These are phyloP conservation scores for Chlorella sp. DNA, from an alignment of 139 green algal species.

Conservation along the genomic window DNA sequence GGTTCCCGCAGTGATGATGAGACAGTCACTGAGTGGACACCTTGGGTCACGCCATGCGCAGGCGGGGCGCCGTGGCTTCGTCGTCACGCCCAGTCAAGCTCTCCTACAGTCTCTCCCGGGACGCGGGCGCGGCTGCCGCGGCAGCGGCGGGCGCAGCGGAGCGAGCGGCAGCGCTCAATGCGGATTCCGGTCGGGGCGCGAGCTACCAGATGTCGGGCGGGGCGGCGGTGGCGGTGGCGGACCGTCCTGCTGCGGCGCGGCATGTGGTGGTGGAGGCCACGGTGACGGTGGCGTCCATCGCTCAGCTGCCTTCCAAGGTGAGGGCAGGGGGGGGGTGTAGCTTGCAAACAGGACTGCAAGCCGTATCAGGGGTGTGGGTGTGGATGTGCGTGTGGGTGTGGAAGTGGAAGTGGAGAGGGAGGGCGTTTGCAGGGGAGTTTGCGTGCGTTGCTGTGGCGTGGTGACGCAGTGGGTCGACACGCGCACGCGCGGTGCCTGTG, in stretches of 20 bases:
- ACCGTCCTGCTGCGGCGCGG: not conserved
- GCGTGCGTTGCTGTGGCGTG: no score
- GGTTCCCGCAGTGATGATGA: no score
- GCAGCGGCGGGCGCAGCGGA: constrained; percentile 29
- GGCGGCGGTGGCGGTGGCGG: not conserved
- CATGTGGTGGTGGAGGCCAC: not conserved
- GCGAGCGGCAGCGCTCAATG: constrained; percentile 52
- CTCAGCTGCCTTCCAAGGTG: not conserved
- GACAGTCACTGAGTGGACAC: no score
- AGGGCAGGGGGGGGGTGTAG: not conserved
- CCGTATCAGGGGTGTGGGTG: no score
- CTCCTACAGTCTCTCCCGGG: constrained; percentile 3
- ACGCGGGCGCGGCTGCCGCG: constrained; percentile 1
- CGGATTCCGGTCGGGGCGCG: constrained; percentile 36
- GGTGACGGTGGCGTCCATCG: not conserved
- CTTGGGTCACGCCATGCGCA: no score
- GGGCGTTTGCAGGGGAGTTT: no score
- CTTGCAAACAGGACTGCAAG: no score
- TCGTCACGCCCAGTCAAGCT: constrained; percentile 7
- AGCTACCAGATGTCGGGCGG: constrained; percentile 23
- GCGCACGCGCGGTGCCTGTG: no score
- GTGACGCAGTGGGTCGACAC: no score
- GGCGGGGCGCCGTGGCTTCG: constrained; percentile 12
- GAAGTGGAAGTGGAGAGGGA: no score
- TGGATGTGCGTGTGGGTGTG: no score